Base-by-base conservation (phyloP, 352 stramenopile species). In the Globisporangium nunn region DNA sequence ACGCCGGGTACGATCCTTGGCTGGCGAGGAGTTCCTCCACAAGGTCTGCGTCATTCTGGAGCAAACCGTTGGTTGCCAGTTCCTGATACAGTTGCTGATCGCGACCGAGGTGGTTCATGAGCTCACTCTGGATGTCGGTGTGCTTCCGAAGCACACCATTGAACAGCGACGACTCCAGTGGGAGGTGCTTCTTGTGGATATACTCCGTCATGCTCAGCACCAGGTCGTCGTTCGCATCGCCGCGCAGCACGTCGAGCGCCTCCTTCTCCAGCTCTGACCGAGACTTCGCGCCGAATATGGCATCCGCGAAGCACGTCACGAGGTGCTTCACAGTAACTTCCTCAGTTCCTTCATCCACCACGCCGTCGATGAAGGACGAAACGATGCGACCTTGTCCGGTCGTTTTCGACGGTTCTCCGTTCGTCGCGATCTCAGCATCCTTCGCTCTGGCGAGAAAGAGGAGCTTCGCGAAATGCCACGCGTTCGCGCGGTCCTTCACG, bases 111-210 rank as follows among this genome's bases (percentile, higher is more conserved):
- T 88, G 71, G 6, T 54, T 56, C 78, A 96, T 93, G 50, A 96
- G 72, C 2, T 83, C 67, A 37, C 64, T 68, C 65, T 95, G 76
- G 37, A 96, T 50, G 35, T 91, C 75, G 17, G 89, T 50, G 45
- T 81, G 70, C 14, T 70, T 78, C 37, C 78, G 72, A 4, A 97
- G 46, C 37, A 96, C 73, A 37, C 90, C 90, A 59, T 97, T 97
- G 41, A 97, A 89, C 7, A 91, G 63, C 37, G 81, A 80, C 7
- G 67, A 92, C 28, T 80, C 71, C 17, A 93, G 59, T 28, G 78
- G 81, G 33, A 97, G 37, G 51, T 93, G 81, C 67, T 95, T 96
- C 33, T 69, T 56, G n/a, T 78, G 69, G 41, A 91, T 87, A 35
- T 71, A 87, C 11, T 88, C 70, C 14, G 80, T 94, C 81, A 94